Conservation (phyloP, 768 basidiomycete species). For the Mycena venus region DNA sequence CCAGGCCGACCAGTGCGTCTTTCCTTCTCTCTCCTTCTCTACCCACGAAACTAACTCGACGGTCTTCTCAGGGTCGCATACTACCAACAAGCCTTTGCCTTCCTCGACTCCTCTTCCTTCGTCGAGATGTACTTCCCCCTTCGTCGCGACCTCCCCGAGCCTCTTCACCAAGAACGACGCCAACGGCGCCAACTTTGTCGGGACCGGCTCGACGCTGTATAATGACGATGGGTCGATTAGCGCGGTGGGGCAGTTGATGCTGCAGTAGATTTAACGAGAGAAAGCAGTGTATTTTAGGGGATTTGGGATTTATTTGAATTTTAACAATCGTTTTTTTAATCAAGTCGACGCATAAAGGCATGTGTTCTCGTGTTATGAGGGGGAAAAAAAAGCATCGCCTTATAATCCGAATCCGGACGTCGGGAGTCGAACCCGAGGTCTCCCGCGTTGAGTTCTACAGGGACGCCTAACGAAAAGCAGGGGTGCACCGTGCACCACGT, state of each 20-base stretch:
- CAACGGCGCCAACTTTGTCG: slow-evolving; percentile 27
- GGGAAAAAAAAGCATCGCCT: too few species aligned
- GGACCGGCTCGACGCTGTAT: slow-evolving; percentile 49
- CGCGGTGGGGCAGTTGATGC: slow-evolving; percentile 15
- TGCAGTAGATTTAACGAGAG: slow-evolving; percentile 4
- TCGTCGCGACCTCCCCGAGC: slow-evolving; percentile 47
- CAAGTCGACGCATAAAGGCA: too few species aligned
- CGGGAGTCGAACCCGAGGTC: too few species aligned
- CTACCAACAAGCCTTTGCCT: slow-evolving; percentile 48
- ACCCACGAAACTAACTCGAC: not conserved
- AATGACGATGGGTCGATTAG: slow-evolving; percentile 40
- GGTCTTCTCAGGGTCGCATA: slow-evolving; percentile 41
- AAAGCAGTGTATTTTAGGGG: not conserved
- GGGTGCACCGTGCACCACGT: too few species aligned
- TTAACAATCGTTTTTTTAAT: too few species aligned
- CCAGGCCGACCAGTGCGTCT: slow-evolving; percentile 45
- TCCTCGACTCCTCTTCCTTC: slow-evolving; percentile 48
- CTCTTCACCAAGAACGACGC: slow-evolving; percentile 39
- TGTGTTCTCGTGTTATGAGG: too few species aligned
- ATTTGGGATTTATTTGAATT: not conserved
- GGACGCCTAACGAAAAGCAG: too few species aligned
- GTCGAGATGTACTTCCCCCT: slow-evolving; percentile 53
- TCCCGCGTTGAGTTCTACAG: too few species aligned
- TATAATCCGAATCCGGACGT: too few species aligned
- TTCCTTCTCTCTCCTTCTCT: not conserved